Base-by-base conservation (phyloP, 2,329 filamentous ascomycete genomes). In the Cryphonectria nitschkei region DNA sequence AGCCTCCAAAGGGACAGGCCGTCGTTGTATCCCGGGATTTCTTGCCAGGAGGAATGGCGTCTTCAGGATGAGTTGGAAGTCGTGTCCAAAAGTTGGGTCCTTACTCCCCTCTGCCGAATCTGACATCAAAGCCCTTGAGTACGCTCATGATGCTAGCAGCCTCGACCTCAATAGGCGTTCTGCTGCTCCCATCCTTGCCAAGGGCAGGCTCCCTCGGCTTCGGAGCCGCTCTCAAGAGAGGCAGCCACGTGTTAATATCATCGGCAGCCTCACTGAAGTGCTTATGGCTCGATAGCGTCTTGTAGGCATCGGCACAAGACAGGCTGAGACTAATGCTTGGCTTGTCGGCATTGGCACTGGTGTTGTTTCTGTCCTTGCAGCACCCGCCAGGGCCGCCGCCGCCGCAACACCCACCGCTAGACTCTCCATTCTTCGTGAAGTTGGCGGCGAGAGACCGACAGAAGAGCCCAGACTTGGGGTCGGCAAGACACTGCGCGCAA, bases 131-230 rank as follows among this genome's bases (percentile, higher is more conserved):
- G 74, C 92, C 90, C 79, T 92, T 93, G 72, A 95, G 81, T n/a
- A 94, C 92, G 58, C 91, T 91, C 92, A 95, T 94, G 68, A 95
- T 93, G 79, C 92, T 94, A 0, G 92, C 92, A 8, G 92, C 92
- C 80, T 95, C 92, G 22, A 95, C 92, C 78, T 95, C 92, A 76
- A 94, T 89, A 0, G 92, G 89, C 72, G 82, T 70, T 41, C 80
- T 68, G 79, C 79, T 68, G 79, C 77, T 66, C 81, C 81, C 75
- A 68, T 75, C 70, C 69, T 70, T 70, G 8, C 71, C 63, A 1
- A 73, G 37, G 76, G 34, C 78, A 72, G 52, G 79, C 76, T 69
- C 81, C 72, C 54, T 82, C 76, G 65, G 77, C 76, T 76, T 73
- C 2, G 85, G 86, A 0, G 86, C 85, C 26, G 90, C 90, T 77